A percentile compares a stretch with the other conserved stretches of the same genome.
Evolutionary conservation across 139 green algal genomes (phyloP).

Genomic region (Haematococcus lacustris): DNA sequence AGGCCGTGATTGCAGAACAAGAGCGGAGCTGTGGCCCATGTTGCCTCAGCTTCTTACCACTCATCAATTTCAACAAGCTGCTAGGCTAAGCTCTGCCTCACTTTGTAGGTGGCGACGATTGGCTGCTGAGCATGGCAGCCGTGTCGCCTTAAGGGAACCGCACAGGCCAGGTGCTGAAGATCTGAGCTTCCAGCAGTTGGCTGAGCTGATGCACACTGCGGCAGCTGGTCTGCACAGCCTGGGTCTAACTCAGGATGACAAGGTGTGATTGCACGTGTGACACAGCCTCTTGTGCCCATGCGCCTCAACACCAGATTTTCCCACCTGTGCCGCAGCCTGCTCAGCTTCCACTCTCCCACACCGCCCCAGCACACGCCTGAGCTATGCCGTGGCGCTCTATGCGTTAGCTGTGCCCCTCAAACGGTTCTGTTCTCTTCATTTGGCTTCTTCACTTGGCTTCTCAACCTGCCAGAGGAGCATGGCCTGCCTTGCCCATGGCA

Average conservation of each 20-base stretch:
- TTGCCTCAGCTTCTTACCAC: too few species aligned
- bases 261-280: conserved; percentile 16
- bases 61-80: too few species aligned
- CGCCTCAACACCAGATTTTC: not conserved
- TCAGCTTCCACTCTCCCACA: not conserved
- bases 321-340: not conserved
- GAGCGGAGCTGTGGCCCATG: too few species aligned
- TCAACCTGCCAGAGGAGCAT: not conserved
- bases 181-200: conserved; percentile 35
- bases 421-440: too few species aligned
- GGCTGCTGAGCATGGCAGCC: not conserved
- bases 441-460: not conserved
- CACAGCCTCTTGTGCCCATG: too few species aligned
- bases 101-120: not conserved
- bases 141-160: conserved; percentile 1
- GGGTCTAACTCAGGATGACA: conserved; percentile 33
- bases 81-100: too few species aligned
- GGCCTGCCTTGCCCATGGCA: not conserved
- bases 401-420: not conserved
- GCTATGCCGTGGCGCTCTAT: not conserved
- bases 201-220: conserved; percentile 38
- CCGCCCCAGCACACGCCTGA: not conserved
- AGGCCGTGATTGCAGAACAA: too few species aligned
- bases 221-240: conserved; percentile 45
- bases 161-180: not conserved